Evolutionary conservation across 78 protist species (phyloP), one percentile per base, ranked within the genome.

Genomic region (Trichosphaerium sp.): DNA sequence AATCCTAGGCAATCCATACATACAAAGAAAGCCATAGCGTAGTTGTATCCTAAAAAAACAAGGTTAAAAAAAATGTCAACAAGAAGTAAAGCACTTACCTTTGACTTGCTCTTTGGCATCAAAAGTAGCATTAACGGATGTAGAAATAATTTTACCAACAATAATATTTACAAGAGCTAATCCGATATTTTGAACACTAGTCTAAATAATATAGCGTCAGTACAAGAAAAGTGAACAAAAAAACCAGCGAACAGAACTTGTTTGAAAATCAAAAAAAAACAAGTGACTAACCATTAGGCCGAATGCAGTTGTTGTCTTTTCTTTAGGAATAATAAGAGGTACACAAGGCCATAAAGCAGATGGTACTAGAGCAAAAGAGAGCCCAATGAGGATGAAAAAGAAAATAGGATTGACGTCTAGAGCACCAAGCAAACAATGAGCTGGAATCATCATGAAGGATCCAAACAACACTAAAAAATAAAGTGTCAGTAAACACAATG

Each of bases 201-300:
- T 54, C 59, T 54, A 35, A 12, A 10, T 21, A 21, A 18, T n/a
- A n/a, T 47, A 47, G 18, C 21, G 51, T 21, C 18, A 21, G 21
- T 47, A 21, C 35, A n/a, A 18, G 21, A 47, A 47, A 47, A 18
- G 21, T n/a, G 18, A n/a, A n/a, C 51, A 18, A 21, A 47, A 47
- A 47, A 47, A n/a, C 51, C 51, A 47, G 21, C 51, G 21, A 10
- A 54, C 11, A n/a, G 32, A 32, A 6, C 10, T n/a, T n/a, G n/a
- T n/a, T n/a, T n/a, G n/a, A n/a, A n/a, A n/a, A n/a, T n/a, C n/a
- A n/a, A n/a, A n/a, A n/a, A n/a, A n/a, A n/a, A n/a, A n/a, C n/a
- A n/a, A n/a, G n/a, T n/a, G n/a, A n/a, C n/a, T n/a, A n/a, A 54
- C 59, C 59, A 54, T 54, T 21, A 54, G 10, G 29, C 59, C 59